phyloP scores from a whole-genome alignment of 2,329 filamentous ascomycete species.

The Hypocrella siamensis region DNA sequence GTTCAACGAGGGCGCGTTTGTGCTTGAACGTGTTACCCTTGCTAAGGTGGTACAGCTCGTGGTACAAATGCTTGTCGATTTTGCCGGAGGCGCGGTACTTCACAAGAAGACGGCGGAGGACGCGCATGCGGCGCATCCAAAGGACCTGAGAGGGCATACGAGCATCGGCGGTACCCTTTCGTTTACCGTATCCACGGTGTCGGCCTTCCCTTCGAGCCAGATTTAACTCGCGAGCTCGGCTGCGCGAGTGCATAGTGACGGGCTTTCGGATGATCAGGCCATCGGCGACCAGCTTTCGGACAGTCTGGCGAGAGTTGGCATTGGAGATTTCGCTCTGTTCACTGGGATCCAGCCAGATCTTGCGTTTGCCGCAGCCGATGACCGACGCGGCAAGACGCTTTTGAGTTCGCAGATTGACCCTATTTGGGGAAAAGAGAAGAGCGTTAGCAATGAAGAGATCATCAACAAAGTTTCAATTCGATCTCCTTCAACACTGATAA shows the following conservation, averaged over 20 bases:
- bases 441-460: no score
- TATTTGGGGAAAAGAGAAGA: slow-evolving; percentile 22
- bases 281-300: slow-evolving; percentile 99
- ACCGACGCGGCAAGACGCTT: slow-evolving; percentile 99
- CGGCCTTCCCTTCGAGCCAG: slow-evolving; percentile 87
- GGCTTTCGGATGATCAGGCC: slow-evolving; percentile 99
- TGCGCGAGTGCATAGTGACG: slow-evolving; percentile 98
- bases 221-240: slow-evolving; percentile 88
- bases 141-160: slow-evolving; percentile 97
- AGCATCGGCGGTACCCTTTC: slow-evolving; percentile 99
- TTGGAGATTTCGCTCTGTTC: slow-evolving; percentile 99
- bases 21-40: slow-evolving; percentile 99
- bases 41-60: slow-evolving; percentile 99
- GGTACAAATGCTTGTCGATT: slow-evolving; percentile 99
- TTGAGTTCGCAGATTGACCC: slow-evolving; percentile 99
- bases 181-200: slow-evolving; percentile 99
- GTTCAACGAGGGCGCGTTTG: slow-evolving; percentile 99
- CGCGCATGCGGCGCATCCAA: slow-evolving; percentile 99
- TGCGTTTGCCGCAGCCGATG: slow-evolving; percentile 97
- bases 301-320: slow-evolving; percentile 98
- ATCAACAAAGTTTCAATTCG: no score
- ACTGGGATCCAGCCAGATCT: slow-evolving; percentile 99
- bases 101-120: slow-evolving; percentile 96
- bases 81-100: slow-evolving; percentile 99
- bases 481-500: no score